These are phyloP conservation scores for Alternaria gansuensis DNA, from an alignment of 2,329 filamentous ascomycete species.

Conservation along the genomic window DNA sequence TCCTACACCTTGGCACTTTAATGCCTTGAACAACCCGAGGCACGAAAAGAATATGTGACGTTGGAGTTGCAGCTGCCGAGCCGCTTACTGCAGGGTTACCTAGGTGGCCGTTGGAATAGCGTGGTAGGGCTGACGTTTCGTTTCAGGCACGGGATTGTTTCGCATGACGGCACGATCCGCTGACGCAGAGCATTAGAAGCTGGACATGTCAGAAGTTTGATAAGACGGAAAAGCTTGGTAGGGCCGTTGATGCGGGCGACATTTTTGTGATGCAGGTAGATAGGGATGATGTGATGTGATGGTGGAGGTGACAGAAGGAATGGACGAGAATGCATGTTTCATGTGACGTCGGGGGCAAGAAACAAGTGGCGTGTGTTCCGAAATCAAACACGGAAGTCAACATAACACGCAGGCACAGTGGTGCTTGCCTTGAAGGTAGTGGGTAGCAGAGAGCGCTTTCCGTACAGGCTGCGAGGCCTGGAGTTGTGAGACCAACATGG, in stretches of 20 bases:
- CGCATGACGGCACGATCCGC: constrained; percentile 27
- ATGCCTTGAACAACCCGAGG: constrained; percentile 4
- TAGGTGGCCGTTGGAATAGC: constrained; percentile 11
- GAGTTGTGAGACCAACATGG: neutral
- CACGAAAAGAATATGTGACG: neutral
- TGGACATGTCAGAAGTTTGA: constrained; percentile 24
- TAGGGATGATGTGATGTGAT: constrained; percentile 8
- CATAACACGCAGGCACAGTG: neutral
- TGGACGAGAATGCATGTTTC: constrained; percentile 8
- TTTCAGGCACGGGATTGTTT: constrained; percentile 31
- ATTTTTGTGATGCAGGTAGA: constrained; percentile 3
- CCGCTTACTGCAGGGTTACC: neutral
- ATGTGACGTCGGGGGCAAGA: neutral
- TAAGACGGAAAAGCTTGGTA: constrained; percentile 31
- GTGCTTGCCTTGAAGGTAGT: neutral
- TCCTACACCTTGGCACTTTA: constrained; percentile 2
- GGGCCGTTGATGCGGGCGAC: constrained; percentile 22
- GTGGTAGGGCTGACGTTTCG: constrained; percentile 23
- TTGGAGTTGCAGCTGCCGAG: constrained; percentile 5
- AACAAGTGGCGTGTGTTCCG: neutral
- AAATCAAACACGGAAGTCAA: neutral
- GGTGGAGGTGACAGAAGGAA: neutral
- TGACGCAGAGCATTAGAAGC: constrained; percentile 20
- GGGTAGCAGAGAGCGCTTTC: neutral
- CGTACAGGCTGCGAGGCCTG: neutral